Percentiles rank a stretch among this genome's conserved stretches.
phyloP scores from a whole-genome alignment of 768 basidiomycete genomes.

The Daedaleopsis sinensis region DNA sequence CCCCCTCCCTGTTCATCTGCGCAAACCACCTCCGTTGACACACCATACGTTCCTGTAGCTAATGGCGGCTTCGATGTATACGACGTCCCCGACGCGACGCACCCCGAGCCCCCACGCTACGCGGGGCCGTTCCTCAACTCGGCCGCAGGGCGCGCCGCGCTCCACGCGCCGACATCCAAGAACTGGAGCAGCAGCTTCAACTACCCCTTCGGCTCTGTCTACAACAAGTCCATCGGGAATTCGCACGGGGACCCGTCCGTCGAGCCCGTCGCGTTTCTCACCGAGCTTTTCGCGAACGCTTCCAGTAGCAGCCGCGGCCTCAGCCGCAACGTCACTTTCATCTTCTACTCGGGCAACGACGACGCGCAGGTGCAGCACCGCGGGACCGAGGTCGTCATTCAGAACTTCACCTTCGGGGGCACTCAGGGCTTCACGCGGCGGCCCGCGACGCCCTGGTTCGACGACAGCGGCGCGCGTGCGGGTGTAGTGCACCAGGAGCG shows the following conservation, averaged over 20 bases:
- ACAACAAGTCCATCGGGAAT: conserved; percentile 14
- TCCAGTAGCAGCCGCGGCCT: conserved; percentile 37
- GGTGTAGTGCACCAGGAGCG: conserved; percentile 79
- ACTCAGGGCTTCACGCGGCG: conserved; percentile 71
- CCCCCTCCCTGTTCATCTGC: background rate
- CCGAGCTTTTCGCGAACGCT: conserved; percentile 65
- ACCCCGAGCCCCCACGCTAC: conserved; percentile 52
- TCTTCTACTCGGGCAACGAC: conserved; percentile 71
- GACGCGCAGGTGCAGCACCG: conserved; percentile 65
- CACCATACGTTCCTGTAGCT: background rate
- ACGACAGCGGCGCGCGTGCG: conserved; percentile 58
- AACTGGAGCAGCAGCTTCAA: conserved; percentile 41
- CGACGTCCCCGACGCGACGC: conserved; percentile 26
- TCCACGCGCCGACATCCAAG: conserved; percentile 69
- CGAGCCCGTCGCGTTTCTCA: conserved; percentile 65
- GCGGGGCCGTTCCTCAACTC: conserved; percentile 63
- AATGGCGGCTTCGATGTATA: conserved; percentile 19
- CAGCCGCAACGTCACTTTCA: conserved; percentile 46
- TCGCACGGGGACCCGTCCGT: conserved; percentile 20
- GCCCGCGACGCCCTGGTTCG: conserved; percentile 70
- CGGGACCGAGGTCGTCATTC: conserved; percentile 46
- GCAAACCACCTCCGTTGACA: background rate
- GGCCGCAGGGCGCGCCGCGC: conserved; percentile 51
- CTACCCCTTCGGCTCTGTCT: conserved; percentile 40
- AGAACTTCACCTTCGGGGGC: conserved; percentile 82